Evolutionary conservation across 225 moss, liverwort and hornwort species (phyloP).

Genomic region (Takakia lepidozioides): DNA sequence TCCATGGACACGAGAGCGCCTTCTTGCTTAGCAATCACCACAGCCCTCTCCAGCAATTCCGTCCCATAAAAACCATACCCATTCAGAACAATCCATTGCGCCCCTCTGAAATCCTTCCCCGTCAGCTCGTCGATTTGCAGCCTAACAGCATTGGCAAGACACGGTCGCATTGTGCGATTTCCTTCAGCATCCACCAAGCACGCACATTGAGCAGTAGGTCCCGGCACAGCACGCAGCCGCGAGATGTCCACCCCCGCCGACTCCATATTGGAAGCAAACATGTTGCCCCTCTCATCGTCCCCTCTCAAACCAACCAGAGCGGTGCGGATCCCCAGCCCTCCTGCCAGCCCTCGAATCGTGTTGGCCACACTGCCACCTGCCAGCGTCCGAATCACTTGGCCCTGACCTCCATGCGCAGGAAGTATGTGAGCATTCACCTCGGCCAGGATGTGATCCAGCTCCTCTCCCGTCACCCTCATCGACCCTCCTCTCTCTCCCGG

Average conservation of each 20-base stretch:
- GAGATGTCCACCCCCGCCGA: conserved; percentile 62
- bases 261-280: conserved; percentile 66
- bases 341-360: conserved; percentile 71
- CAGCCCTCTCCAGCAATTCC: conserved; percentile 57
- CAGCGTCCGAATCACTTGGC: conserved; percentile 49
- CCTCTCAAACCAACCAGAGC: conserved; percentile 75
- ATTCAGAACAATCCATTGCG: conserved; percentile 80
- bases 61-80: conserved; percentile 92
- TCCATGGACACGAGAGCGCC: conserved; percentile 78
- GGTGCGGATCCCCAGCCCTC: conserved; percentile 46
- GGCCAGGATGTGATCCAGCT: conserved; percentile 59
- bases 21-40: conserved; percentile 57
- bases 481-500: conserved; percentile 91
- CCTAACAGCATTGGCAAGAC: conserved; percentile 63
- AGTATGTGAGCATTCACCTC: conserved; percentile 60
- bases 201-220: conserved; percentile 73
- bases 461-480: conserved; percentile 64
- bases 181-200: conserved; percentile 76
- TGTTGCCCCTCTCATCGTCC: conserved; percentile 52
- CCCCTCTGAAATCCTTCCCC: conserved; percentile 54
- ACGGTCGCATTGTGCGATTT: conserved; percentile 87
- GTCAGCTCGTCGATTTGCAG: conserved; percentile 56
- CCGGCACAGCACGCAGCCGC: conserved; percentile 42
- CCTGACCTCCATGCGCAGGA: background rate
- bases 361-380: conserved; percentile 91